Percentiles rank a stretch among this genome's conserved stretches.
These are phyloP conservation scores for Waitea zeae DNA, from an alignment of 1,284 basidiomycete species.

Conservation along the genomic window DNA sequence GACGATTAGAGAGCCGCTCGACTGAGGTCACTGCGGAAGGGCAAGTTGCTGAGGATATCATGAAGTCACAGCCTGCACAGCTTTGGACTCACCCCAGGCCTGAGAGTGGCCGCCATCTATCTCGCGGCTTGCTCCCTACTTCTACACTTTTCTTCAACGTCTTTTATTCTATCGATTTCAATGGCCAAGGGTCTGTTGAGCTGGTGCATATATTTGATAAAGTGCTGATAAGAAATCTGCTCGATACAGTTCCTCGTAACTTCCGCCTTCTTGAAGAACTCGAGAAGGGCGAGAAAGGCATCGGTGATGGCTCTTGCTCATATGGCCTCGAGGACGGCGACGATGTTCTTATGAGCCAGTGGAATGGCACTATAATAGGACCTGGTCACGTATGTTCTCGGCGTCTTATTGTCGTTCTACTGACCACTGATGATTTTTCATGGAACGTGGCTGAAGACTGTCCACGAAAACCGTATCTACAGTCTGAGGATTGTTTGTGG, in stretches of 20 bases:
- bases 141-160: neutral
- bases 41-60: no score
- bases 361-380: constrained; percentile 98
- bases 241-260: constrained; percentile 82
- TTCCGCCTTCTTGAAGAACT: constrained; percentile 95
- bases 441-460: constrained; percentile 37
- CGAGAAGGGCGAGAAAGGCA: constrained; percentile 98
- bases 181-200: constrained; percentile 2
- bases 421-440: constrained; percentile 8
- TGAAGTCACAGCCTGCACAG: no score
- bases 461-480: constrained; percentile 98
- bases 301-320: constrained; percentile 94
- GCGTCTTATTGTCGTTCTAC: neutral
- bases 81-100: no score
- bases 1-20: no score
- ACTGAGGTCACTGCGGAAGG: no score
- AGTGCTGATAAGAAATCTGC: neutral
- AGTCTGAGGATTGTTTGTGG: constrained; percentile 85
- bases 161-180: neutral
- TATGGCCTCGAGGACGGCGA: constrained; percentile 89
- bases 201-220: neutral
- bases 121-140: no score
- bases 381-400: constrained; percentile 75
- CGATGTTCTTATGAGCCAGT: constrained; percentile 92
- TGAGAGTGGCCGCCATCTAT: no score